phyloP scores from a whole-genome alignment of 2,329 filamentous ascomycete species.

The Scedosporium minutisporum region DNA sequence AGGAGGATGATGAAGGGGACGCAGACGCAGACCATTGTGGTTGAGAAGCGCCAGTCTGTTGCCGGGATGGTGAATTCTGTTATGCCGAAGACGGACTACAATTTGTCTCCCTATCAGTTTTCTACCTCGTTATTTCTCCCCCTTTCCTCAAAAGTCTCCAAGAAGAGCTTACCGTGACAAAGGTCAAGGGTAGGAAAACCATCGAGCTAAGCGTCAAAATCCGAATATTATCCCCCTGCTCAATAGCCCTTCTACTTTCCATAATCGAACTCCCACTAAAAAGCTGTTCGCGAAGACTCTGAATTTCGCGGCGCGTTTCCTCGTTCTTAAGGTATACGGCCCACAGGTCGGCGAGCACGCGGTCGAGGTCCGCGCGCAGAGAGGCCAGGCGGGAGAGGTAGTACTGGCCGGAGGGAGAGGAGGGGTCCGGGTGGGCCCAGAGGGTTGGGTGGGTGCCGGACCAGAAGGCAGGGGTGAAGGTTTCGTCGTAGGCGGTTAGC shows the following conservation, averaged over 20 bases:
- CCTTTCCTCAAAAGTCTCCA: not conserved
- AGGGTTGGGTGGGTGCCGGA: conserved; percentile 42
- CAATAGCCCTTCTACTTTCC: conserved; percentile 50
- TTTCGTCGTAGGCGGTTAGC: conserved; percentile 45
- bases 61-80: conserved; percentile 32
- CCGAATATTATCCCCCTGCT: conserved; percentile 55
- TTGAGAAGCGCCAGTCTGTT: conserved; percentile 33
- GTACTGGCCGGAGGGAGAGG: conserved; percentile 31
- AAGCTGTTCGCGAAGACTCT: conserved; percentile 49
- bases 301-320: conserved; percentile 43
- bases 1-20: conserved; percentile 39
- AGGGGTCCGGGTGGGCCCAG: conserved; percentile 42
- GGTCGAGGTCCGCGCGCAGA: conserved; percentile 38
- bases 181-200: conserved; percentile 51
- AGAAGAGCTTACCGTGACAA: conserved; percentile 38
- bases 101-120: not conserved
- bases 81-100: conserved; percentile 43
- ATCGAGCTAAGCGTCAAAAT: conserved; percentile 50
- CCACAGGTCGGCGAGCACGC: conserved; percentile 38
- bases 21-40: conserved; percentile 57
- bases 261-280: conserved; percentile 55
- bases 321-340: conserved; percentile 41
- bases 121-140: not conserved
- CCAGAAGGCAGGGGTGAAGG: conserved; percentile 51
- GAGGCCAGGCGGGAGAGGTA: conserved; percentile 38